Base-by-base conservation (phyloP, 139 green algal genomes). In the Tetradesmus lagerheimii region DNA sequence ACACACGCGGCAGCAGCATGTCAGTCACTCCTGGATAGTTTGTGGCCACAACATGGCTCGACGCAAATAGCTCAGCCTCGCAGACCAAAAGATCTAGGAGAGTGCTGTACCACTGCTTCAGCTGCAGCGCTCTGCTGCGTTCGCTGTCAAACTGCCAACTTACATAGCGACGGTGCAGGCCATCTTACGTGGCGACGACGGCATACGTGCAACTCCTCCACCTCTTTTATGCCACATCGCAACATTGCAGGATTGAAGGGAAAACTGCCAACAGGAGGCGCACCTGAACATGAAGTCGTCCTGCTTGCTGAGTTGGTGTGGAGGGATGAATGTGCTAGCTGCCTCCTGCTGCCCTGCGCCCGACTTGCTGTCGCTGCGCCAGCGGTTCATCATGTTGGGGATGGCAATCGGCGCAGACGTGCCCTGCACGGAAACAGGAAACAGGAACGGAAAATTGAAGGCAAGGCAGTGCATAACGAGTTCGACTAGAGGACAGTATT, bases 251-350 rank as follows among this genome's bases (percentile, higher is more conserved):
- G n/a, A n/a, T n/a, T n/a, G n/a, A n/a, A n/a, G n/a, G n/a, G n/a
- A n/a, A n/a, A n/a, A n/a, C n/a, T n/a, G n/a, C n/a, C 57, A 31
- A 0, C 23, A n/a, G 57, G 20, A 71, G 57, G 20, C 57, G 34
- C 66, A 87, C 23, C 76, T 91, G 67, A 91, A 91, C 50, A 75
- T 89, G 71, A 92, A 92, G 45, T 91, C 91, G 27, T 89, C 88
- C 62, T 89, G 75, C 15, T 78, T 85, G 9, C 80, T 86, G 2
- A 94, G 86, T 86, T 92, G 89, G 77, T 94, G 89, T 25, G 89
- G 91, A 0, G 91, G 91, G 12, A 92, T 89, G 45, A 94, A 94
- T 6, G 89, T 91, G 38, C 89, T 90, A 9, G 91, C 76, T n/a
- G 85, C 88, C 0, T 78, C 57, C 38, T 23, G 16, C 38, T 62